A percentile compares a stretch with the other conserved stretches of the same genome.
phyloP scores from a whole-genome alignment of 768 basidiomycete genomes.

The Lyophyllum atratum region DNA sequence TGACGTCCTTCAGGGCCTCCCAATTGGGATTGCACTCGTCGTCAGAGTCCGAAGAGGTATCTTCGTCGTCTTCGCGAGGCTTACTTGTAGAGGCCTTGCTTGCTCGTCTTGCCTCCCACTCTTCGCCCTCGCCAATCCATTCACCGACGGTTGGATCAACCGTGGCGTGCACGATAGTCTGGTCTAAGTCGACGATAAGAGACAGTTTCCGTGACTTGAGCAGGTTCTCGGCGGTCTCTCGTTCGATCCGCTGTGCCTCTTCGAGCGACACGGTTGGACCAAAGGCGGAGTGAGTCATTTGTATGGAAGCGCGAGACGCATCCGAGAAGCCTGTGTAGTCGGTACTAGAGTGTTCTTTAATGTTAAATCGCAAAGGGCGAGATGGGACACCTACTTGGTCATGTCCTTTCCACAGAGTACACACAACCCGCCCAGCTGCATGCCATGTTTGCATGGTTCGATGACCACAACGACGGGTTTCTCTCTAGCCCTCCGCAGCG shows the following conservation, averaged over 20 bases:
- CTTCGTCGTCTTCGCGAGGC: conserved; percentile 40
- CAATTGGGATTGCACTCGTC: conserved; percentile 90
- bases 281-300: conserved; percentile 92
- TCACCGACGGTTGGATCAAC: conserved; percentile 98
- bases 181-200: conserved; percentile 97
- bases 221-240: conserved; percentile 78
- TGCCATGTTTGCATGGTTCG: conserved; percentile 96
- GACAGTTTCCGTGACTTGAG: conserved; percentile 78
- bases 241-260: conserved; percentile 89
- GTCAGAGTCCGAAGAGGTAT: conserved; percentile 42
- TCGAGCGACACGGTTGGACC: conserved; percentile 91
- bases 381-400: conserved; percentile 64
- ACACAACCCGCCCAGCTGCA: conserved; percentile 91
- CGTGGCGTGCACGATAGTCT: conserved; percentile 98
- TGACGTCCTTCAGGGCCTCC: conserved; percentile 88
- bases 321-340: conserved; percentile 91
- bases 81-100: conserved; percentile 38
- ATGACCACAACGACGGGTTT: conserved; percentile 64
- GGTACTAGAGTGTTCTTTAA: conserved; percentile 37
- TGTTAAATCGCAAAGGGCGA: conserved; percentile 3
- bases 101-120: conserved; percentile 68
- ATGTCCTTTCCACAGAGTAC: conserved; percentile 95
- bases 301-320: conserved; percentile 83
- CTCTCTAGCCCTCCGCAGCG: conserved; percentile 57
- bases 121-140: conserved; percentile 88